Evolutionary conservation across 805 yeast species (phyloP), one percentile per base, ranked within the genome.

Genomic region (Candida tibetensis): DNA sequence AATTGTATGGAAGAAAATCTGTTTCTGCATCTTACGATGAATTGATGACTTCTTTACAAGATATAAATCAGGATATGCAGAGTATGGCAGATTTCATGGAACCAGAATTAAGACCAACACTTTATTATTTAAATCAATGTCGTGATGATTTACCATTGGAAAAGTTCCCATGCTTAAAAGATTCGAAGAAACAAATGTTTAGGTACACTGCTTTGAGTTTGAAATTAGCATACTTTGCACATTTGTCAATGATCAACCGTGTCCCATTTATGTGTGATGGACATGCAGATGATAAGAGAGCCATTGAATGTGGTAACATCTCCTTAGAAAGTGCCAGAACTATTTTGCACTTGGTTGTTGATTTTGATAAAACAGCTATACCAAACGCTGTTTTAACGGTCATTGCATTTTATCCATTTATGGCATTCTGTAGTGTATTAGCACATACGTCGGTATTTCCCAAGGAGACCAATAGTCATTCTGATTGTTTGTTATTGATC

Each of bases 241-340:
- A 62, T 37, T 45, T 55, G 22, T 40, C 56, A 34, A 40, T 54
- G 5, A 42, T 62, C 14, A 62, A 63, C 40, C 40, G 66, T 30
- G 49, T 60, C 2, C 63, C 66, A 10, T 51, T 57, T 37, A 43
- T 53, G 25, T 48, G 46, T 4, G 30, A 39, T 12, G 18, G 30
- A 12, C 39, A 37, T 3, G 32, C 41, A 5, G 46, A 47, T 2
- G 51, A 47, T 30, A 38, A 41, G n/a, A 44, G 46, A 26, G 45
- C 37, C 27, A 19, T 45, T 4, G 28, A 34, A 9, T 55, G 45
- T 41, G 47, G 59, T 1, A 44, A 46, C 15, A 39, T 52, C 12
- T 51, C 65, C 2, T 45, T 58, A 18, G 59, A 58, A n/a, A 50
- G 60, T 39, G 56, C 67, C 14, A 45, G 67, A 22, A 46, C 53